Conservation (phyloP, 257 asterid species). For the Haberlea rhodopensis region DNA sequence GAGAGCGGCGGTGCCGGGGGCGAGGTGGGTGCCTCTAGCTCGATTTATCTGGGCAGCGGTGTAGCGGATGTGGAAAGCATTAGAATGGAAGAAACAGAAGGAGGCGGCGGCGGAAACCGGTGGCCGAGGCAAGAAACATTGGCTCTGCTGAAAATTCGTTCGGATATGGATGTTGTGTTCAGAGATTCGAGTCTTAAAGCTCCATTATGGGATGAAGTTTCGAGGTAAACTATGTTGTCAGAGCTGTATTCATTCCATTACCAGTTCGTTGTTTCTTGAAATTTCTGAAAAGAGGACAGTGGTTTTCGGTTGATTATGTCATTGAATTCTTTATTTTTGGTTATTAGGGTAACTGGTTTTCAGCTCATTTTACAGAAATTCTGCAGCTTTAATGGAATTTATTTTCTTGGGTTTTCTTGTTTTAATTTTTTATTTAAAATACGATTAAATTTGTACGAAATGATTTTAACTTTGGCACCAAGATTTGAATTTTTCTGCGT, state of each 20-base stretch:
- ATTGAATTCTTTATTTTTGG: too few species aligned
- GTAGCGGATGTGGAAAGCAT: slow-evolving; percentile 8
- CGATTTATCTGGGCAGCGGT: slow-evolving; percentile 20
- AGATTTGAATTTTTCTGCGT: too few species aligned
- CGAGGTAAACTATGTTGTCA: slow-evolving; percentile 29
- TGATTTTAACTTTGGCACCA: too few species aligned
- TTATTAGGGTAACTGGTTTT: background rate
- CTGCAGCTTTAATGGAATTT: background rate
- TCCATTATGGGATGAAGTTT: slow-evolving; percentile 45
- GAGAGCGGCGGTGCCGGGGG: slow-evolving; percentile 1
- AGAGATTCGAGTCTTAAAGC: slow-evolving; percentile 43
- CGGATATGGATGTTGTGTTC: slow-evolving; percentile 42
- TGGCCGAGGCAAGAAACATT: slow-evolving; percentile 49
- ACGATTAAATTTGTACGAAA: background rate
- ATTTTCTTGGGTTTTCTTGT: background rate
- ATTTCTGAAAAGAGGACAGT: background rate
- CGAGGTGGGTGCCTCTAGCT: background rate
- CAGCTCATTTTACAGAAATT: background rate
- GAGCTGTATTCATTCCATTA: background rate
- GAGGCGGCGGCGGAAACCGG: slow-evolving; percentile 31
- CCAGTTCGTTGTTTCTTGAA: background rate
- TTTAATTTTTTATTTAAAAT: too few species aligned
- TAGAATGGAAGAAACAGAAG: background rate
- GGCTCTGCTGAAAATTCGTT: slow-evolving; percentile 38
- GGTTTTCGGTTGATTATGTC: background rate